Evolutionary conservation across 176 grass and related monocot species (phyloP).

Genomic region (Guadua angustifolia): DNA sequence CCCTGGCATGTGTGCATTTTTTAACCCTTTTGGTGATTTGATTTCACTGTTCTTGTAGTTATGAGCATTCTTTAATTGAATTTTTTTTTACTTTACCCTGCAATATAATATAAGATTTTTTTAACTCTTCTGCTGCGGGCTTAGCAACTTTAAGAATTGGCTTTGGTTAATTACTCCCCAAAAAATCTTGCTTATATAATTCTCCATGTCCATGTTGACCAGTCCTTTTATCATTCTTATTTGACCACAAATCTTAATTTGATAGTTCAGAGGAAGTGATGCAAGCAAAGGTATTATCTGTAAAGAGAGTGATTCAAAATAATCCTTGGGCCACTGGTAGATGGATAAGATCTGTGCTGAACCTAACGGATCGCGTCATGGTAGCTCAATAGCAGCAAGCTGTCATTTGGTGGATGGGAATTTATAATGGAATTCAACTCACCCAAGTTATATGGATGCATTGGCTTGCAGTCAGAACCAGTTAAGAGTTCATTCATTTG

Average conservation of each 20-base stretch:
- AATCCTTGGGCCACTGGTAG: conserved; percentile 40
- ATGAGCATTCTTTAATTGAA: conserved; percentile 26
- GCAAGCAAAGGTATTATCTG: conserved; percentile 29
- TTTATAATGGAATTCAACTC: conserved; percentile 47
- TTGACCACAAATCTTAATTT: conserved; percentile 26
- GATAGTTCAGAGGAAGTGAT: conserved; percentile 41
- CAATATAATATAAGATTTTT: not conserved
- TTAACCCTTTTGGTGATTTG: conserved; percentile 35
- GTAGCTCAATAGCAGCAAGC: conserved; percentile 37
- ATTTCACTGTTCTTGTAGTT: conserved; percentile 11
- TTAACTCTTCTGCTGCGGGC: conserved; percentile 4
- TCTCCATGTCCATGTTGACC: conserved; percentile 37
- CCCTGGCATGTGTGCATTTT: conserved; percentile 41
- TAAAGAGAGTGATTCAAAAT: conserved; percentile 25
- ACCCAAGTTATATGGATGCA: conserved; percentile 41
- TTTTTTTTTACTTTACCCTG: not conserved
- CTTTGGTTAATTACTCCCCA: conserved; percentile 6
- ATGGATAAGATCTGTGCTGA: conserved; percentile 42
- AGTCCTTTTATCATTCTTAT: conserved; percentile 28
- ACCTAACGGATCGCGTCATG: conserved; percentile 35
- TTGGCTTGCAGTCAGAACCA: conserved; percentile 31
- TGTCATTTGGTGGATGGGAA: conserved; percentile 46
- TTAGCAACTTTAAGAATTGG: not conserved
- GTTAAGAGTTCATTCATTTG: conserved; percentile 31
- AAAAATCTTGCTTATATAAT: conserved; percentile 23